Base-by-base conservation (phyloP, 129 eudicot species). In the Chrysanthemum makinoi region DNA sequence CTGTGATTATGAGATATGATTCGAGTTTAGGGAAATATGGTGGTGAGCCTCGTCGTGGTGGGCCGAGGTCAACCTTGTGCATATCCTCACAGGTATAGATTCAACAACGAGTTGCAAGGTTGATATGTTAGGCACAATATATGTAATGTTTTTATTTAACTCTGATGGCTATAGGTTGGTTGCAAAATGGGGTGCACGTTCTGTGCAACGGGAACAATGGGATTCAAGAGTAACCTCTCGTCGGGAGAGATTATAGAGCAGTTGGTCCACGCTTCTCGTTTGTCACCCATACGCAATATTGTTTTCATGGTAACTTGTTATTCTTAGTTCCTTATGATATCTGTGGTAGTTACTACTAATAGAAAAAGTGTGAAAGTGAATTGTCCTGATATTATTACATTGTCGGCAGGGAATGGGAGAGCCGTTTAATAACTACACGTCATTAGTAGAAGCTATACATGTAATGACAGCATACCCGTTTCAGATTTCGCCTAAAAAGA, bases 201-300 rank as follows among this genome's bases (percentile, higher is more conserved):
- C 70, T 95, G 99, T 84, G 99, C 99, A 14, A 95, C 99, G 20
- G 99, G 99, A 63, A 95, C 80, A 66, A 95, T 95, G 99, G 99
- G 99, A 46, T 95, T 95, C 71, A 95, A 95, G 73, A 84, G 69
- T 72, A 95, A 95, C 82, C 95, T 95, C 44, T 80, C 97, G 15
- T 56, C 97, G 35, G 99, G 99, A 68, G 99, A 95, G 83, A 95
- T 95, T 65, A 79, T 95, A 69, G 99, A 95, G 69, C 99, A 95
- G 59, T 78, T 95, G 65, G 97, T 90, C 67, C 97, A 87, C 80
- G 99, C 99, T 54, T 87, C 96, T 60, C 84, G 82, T 69, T 65
- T 95, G 70, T 86, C 97, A 81, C 68, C 75, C 22, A 95, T 95
- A 47, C 94, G 99, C 62, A 95, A 95, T 80, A 58, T 95, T 68